phyloP scores from a whole-genome alignment of 2,329 filamentous ascomycete species.

The Cladosporium sp. region DNA sequence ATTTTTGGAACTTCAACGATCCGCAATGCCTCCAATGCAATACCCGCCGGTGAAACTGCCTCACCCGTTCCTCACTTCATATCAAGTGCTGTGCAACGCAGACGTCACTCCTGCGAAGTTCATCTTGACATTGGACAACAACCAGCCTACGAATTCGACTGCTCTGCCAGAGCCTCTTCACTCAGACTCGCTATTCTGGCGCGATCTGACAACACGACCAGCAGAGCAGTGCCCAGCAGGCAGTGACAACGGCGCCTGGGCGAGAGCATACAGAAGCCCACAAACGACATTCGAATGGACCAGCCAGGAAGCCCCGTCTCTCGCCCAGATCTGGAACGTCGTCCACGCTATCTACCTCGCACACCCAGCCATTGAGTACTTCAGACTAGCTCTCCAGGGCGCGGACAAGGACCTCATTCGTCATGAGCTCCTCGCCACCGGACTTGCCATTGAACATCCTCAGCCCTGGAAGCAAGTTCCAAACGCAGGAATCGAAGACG shows the following conservation, averaged over 20 bases:
- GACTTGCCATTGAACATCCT: constrained; percentile 42
- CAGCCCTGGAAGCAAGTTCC: constrained; percentile 24
- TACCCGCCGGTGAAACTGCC: constrained; percentile 41
- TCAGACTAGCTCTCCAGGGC: constrained; percentile 40
- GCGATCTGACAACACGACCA: constrained; percentile 29
- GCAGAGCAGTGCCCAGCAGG: constrained; percentile 24
- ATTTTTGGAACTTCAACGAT: no score
- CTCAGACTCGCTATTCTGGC: constrained; percentile 34
- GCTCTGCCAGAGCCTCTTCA: constrained; percentile 37
- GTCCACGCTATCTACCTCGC: constrained; percentile 42
- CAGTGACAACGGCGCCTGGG: constrained; percentile 36
- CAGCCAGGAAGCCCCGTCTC: constrained; percentile 32
- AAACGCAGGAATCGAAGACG: constrained; percentile 32
- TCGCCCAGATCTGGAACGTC: constrained; percentile 45
- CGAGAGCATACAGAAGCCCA: constrained; percentile 41
- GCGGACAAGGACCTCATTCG: constrained; percentile 33
- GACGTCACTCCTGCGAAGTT: constrained; percentile 18
- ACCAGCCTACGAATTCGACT: constrained; percentile 30
- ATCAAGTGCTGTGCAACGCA: constrained; percentile 29
- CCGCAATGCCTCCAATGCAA: constrained; percentile 13
- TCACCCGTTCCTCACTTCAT: constrained; percentile 44
- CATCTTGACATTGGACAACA: constrained; percentile 34
- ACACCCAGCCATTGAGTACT: constrained; percentile 41
- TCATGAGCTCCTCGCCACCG: constrained; percentile 38
- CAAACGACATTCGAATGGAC: constrained; percentile 40